Base-by-base conservation (phyloP, 176 grass and related monocot genomes). In the Dendrocalamus sinicus region DNA sequence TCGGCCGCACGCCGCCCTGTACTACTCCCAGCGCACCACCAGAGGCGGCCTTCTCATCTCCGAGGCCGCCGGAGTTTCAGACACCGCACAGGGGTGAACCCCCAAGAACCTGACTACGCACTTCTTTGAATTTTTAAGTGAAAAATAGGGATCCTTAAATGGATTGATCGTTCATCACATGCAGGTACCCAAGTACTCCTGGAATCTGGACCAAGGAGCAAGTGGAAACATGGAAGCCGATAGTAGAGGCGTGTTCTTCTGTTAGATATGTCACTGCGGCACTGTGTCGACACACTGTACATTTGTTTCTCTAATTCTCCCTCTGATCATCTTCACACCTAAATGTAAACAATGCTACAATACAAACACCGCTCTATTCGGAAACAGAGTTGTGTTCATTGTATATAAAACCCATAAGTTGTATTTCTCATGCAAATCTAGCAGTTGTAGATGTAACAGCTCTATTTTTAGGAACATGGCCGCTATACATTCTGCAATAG, bases 181-280 rank as follows among this genome's bases (percentile, higher is more conserved):
- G 32, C 32, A 94, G 92, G 70, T 95, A 95, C 73, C 83, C 72
- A 61, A 60, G 86, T 55, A 91, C 90, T 86, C 88, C 88, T 23
- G 90, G 93, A 0, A 91, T 95, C 72, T 95, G 90, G 93, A 91
- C 85, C 46, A 92, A 81, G 75, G 83, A 87, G 26, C 93, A 92
- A 22, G 85, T 95, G 70, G 93, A 92, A 90, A 83, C 88, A 76
- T 95, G 93, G 93, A 92, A 89, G 59, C 90, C 93, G 26, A 92
- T 92, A 7, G 86, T 92, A 75, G 87, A 96, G 73, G 88, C 16
- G 68, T 87, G 65, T 92, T 95, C 82, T 95, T 95, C 60, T 90
- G 85, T 78, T 91, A 93, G 64, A 86, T 95, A 59, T 92, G 88
- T 86, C 93, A 93, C 3, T 88, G 79, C 26, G 91, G 93, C 65